These are phyloP conservation scores for Inga leiocalycina DNA, from an alignment of 306 rosid species.

Conservation along the genomic window DNA sequence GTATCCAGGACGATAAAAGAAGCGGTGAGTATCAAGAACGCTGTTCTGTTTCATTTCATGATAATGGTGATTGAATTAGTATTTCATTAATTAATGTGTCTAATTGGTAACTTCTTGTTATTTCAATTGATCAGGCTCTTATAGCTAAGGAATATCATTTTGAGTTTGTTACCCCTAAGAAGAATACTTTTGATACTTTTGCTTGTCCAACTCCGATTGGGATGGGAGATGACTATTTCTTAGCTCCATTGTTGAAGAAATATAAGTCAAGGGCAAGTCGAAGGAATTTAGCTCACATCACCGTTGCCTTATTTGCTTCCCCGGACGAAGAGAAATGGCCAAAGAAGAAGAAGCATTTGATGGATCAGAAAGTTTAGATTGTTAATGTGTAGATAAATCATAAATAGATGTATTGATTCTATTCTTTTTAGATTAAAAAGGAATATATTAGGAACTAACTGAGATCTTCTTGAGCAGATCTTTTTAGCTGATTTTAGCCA, in stretches of 20 bases:
- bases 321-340: neutral
- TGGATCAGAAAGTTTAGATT: slow-evolving; percentile 11
- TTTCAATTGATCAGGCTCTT: slow-evolving; percentile 46
- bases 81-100: slow-evolving; percentile 12
- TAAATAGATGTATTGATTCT: slow-evolving; percentile 2
- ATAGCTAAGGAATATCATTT: slow-evolving; percentile 60
- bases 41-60: neutral
- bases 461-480: neutral
- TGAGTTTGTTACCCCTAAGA: slow-evolving; percentile 66
- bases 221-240: slow-evolving; percentile 21
- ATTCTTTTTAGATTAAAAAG: slow-evolving; percentile 24
- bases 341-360: neutral
- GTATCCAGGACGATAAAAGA: slow-evolving; percentile 64
- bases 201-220: slow-evolving; percentile 38
- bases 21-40: slow-evolving; percentile 49
- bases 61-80: neutral
- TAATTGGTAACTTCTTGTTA: neutral
- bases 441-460: slow-evolving; percentile 4
- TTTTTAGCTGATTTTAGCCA: neutral
- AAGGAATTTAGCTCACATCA: slow-evolving; percentile 48
- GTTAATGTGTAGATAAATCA: slow-evolving; percentile 35
- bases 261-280: slow-evolving; percentile 21
- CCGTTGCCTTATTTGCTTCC: slow-evolving; percentile 50
- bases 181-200: slow-evolving; percentile 36
- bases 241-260: slow-evolving; percentile 41